phyloP scores from a whole-genome alignment of 805 yeast species.

The Candida succiphila region DNA sequence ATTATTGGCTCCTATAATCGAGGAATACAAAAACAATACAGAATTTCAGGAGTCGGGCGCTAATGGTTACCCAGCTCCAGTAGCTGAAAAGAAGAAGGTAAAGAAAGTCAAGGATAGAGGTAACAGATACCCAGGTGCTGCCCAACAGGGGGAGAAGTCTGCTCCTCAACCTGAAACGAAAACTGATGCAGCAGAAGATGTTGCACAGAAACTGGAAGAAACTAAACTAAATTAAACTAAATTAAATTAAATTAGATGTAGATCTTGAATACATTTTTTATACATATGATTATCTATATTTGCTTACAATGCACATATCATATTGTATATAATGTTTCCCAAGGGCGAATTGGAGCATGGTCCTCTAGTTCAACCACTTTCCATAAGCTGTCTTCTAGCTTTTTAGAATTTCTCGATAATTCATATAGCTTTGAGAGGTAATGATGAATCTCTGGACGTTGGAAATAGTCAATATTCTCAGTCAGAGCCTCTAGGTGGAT shows the following conservation, averaged over 20 bases:
- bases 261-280: not conserved
- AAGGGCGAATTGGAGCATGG: slow-evolving; percentile 39
- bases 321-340: not conserved
- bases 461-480: slow-evolving; percentile 30
- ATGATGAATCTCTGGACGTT: slow-evolving; percentile 58
- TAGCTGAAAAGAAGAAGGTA: slow-evolving; percentile 49
- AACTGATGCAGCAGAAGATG: slow-evolving; percentile 16
- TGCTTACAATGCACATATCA: not conserved
- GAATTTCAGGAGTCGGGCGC: slow-evolving; percentile 70
- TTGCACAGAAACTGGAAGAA: slow-evolving; percentile 28
- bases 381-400: slow-evolving; percentile 44
- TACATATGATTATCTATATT: not conserved
- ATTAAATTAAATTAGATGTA: not conserved
- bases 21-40: slow-evolving; percentile 45
- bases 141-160: too few species aligned
- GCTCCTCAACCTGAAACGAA: slow-evolving; percentile 5
- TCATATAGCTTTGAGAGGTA: slow-evolving; percentile 56
- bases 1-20: slow-evolving; percentile 77
- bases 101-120: slow-evolving; percentile 84
- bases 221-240: slow-evolving; percentile 21
- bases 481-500: slow-evolving; percentile 30
- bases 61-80: slow-evolving; percentile 79
- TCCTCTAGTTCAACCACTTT: slow-evolving; percentile 57
- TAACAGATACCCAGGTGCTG: slow-evolving; percentile 76
- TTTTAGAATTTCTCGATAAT: slow-evolving; percentile 37